These are phyloP conservation scores for Xylaria bambusicola DNA, from an alignment of 495 filamentous ascomycete genomes.

Conservation along the genomic window DNA sequence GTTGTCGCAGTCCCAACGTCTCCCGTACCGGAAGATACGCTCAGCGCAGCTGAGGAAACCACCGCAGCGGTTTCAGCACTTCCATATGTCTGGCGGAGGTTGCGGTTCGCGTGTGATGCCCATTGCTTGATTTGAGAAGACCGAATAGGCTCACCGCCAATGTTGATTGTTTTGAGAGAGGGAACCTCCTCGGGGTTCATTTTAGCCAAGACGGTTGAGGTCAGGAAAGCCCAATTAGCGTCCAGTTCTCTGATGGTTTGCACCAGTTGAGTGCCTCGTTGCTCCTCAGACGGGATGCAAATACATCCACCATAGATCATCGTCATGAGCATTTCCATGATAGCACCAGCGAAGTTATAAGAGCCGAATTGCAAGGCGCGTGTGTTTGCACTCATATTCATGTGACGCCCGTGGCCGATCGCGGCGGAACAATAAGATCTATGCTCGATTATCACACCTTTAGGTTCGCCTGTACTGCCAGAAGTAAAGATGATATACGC, in stretches of 20 bases:
- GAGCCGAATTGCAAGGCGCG: conserved; percentile 31
- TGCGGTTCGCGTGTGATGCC: background rate
- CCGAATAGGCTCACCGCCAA: conserved; percentile 34
- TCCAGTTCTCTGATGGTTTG: conserved; percentile 27
- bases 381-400: conserved; percentile 18
- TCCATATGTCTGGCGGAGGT: conserved; percentile 32
- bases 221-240: conserved; percentile 1
- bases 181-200: conserved; percentile 31
- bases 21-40: background rate
- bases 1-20: no score
- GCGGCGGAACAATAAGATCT: conserved; percentile 32
- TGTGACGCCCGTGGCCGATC: conserved; percentile 35
- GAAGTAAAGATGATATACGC: conserved; percentile 57
- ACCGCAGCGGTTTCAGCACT: conserved; percentile 43
- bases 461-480: conserved; percentile 44
- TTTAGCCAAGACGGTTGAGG: background rate
- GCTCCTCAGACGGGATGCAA: conserved; percentile 59
- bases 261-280: conserved; percentile 40
- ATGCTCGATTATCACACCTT: conserved; percentile 28
- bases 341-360: conserved; percentile 31
- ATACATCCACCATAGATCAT: conserved; percentile 35
- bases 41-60: background rate
- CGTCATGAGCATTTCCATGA: conserved; percentile 42
- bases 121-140: background rate
- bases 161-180: conserved; percentile 49